phyloP scores from a whole-genome alignment of 345 rosid species.

The Brassica napus region Da-Ae NC_063450.1:8093001-8093500 shows the following conservation, averaged over 20 bases:
- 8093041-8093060: not conserved
- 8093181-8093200: not conserved
- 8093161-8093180: not conserved
- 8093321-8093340: no score
- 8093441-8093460: no score
- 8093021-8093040: not conserved
- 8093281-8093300: no score
- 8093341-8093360: no score
- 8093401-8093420: no score
- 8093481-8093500: no score
- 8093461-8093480: no score
- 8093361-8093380: no score
- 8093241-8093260: not conserved
- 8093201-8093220: not conserved
- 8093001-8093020: not conserved
- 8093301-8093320: no score
- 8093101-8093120: not conserved
- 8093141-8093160: not conserved
- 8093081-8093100: not conserved
- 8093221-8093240: no score
- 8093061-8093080: slow-evolving; percentile 32
- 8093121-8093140: not conserved
- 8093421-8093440: no score
- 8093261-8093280: not conserved
- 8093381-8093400: no score